These are phyloP conservation scores for Auriscalpium orientale DNA, from an alignment of 768 basidiomycete species.

Conservation along the genomic window DNA sequence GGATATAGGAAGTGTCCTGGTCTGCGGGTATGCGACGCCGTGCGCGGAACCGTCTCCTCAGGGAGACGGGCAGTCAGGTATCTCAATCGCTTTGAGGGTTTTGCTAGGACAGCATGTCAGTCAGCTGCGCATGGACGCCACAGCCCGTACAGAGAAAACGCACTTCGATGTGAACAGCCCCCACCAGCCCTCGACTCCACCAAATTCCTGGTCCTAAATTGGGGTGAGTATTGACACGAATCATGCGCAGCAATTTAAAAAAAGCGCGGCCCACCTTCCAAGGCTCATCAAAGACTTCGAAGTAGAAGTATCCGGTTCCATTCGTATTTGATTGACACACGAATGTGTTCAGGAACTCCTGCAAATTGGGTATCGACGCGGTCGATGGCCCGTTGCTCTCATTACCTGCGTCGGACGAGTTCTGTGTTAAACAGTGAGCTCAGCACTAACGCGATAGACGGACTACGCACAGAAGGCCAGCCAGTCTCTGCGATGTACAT, in stretches of 20 bases:
- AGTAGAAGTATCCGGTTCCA: slow-evolving; percentile 82
- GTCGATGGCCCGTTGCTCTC: slow-evolving; percentile 60
- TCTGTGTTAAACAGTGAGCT: slow-evolving; percentile 24
- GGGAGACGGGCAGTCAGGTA: slow-evolving; percentile 46
- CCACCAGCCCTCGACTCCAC: slow-evolving; percentile 77
- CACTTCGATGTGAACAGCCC: slow-evolving; percentile 58
- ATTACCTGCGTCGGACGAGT: slow-evolving; percentile 50
- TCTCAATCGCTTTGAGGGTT: slow-evolving; percentile 62
- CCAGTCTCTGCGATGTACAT: slow-evolving; percentile 96
- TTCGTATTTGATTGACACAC: slow-evolving; percentile 83
- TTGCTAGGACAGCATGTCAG: slow-evolving; percentile 38
- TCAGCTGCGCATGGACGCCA: slow-evolving; percentile 15
- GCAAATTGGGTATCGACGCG: slow-evolving; percentile 56
- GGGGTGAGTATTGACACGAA: too few relatives aligned
- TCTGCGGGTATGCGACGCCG: background rate
- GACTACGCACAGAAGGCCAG: slow-evolving; percentile 59
- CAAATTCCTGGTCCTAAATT: slow-evolving; percentile 48
- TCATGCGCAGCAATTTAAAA: too few relatives aligned
- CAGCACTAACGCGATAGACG: background rate
- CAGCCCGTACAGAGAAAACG: slow-evolving; percentile 13
- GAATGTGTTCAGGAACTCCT: slow-evolving; percentile 81
- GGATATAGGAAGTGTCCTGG: background rate
- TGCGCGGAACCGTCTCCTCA: background rate
- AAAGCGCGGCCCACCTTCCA: slow-evolving; percentile 52
- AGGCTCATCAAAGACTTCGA: slow-evolving; percentile 73